These are phyloP conservation scores for Lagerstroemia speciosa DNA, from an alignment of 345 rosid genomes.

Conservation along the genomic window DNA sequence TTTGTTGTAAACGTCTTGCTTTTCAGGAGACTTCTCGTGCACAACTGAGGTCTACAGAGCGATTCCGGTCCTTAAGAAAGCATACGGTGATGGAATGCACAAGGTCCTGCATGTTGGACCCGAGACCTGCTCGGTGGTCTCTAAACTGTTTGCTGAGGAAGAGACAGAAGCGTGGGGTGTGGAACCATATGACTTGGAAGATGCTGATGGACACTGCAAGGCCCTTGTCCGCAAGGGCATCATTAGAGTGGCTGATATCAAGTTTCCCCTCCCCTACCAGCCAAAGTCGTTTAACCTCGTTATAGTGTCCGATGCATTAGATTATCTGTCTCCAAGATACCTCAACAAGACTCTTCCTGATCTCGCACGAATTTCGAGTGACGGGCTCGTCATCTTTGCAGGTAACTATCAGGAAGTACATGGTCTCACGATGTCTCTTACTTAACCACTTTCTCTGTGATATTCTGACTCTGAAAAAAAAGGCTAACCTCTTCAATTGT, in stretches of 20 bases:
- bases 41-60: conserved; percentile 73
- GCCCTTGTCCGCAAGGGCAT: conserved; percentile 69
- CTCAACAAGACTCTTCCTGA: conserved; percentile 89
- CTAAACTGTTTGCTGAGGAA: conserved; percentile 67
- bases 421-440: no score
- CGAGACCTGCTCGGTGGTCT: conserved; percentile 83
- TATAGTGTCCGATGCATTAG: conserved; percentile 90
- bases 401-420: conserved; percentile 29
- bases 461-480: conserved; percentile 38
- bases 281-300: conserved; percentile 90
- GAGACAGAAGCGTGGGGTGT: conserved; percentile 97
- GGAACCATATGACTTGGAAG: conserved; percentile 95
- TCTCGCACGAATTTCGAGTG: conserved; percentile 74
- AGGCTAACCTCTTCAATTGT: not conserved
- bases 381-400: conserved; percentile 63
- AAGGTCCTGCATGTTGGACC: conserved; percentile 94
- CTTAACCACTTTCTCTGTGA: not conserved
- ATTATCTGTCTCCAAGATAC: conserved; percentile 88
- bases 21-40: conserved; percentile 70
- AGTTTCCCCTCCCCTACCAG: conserved; percentile 79
- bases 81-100: conserved; percentile 84
- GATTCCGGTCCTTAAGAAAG: conserved; percentile 66
- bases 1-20: not conserved
- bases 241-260: conserved; percentile 89
- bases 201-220: conserved; percentile 77